A percentile compares a stretch with the other conserved stretches of the same genome.
These are phyloP conservation scores for Thelonectria discophora DNA, from an alignment of 2,329 filamentous ascomycete genomes.

Conservation along the genomic window DNA sequence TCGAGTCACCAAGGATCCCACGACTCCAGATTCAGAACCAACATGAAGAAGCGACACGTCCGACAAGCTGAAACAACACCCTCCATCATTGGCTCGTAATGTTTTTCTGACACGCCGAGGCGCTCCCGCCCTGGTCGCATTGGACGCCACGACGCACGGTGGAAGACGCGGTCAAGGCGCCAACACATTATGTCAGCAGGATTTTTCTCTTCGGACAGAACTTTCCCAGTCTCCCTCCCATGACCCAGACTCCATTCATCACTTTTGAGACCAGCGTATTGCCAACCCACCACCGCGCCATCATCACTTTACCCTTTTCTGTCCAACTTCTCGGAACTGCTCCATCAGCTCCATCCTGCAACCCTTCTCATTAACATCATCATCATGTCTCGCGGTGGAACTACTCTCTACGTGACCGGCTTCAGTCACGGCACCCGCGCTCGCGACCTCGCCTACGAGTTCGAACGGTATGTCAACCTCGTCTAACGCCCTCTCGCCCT, in stretches of 20 bases:
- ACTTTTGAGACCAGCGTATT: constrained; percentile 30
- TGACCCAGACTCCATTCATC: constrained; percentile 31
- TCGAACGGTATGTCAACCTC: constrained; percentile 96
- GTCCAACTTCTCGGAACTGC: constrained; percentile 36
- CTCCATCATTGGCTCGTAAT: not conserved
- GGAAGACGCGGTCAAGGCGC: constrained; percentile 16
- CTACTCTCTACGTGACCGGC: constrained; percentile 97
- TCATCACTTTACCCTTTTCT: constrained; percentile 34
- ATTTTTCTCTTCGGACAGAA: constrained; percentile 33
- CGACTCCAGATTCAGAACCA: not conserved
- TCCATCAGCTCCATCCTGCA: constrained; percentile 35
- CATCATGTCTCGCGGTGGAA: constrained; percentile 89
- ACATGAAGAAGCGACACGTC: not conserved
- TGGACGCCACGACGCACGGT: not conserved
- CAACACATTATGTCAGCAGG: constrained; percentile 39
- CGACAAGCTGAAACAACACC: not conserved
- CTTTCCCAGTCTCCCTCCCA: constrained; percentile 36
- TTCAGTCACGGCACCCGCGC: constrained; percentile 99
- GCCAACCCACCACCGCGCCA: constrained; percentile 32
- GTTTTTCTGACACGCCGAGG: not conserved
- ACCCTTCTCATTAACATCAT: constrained; percentile 20
- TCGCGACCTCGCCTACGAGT: constrained; percentile 99
- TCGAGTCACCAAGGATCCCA: not conserved
- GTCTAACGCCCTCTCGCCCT: constrained; percentile 43
- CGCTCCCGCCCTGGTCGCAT: not conserved